Base-by-base conservation (phyloP, 1,284 basidiomycete species). In the Austroboletus novae-zelandiae region DNA sequence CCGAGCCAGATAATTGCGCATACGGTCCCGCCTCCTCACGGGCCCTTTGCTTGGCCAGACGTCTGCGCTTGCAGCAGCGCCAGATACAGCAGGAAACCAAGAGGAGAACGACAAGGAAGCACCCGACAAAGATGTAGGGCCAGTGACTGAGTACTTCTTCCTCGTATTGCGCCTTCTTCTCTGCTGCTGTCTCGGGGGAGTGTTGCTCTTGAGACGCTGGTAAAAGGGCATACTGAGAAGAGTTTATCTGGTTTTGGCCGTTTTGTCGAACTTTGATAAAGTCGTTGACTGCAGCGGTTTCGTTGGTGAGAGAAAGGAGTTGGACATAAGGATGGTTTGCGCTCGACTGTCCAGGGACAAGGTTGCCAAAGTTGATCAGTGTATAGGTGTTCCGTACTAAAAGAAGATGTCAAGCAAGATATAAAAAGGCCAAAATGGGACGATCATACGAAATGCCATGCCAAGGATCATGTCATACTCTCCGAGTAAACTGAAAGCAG, bases 391-490 rank as follows among this genome's bases (percentile, higher is more conserved):
- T 90, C 25, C 87, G 84, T 53, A 90, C 87, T 90, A 27, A 18
- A 36, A 43, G 5, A 9, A 42, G 10, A 42, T 1, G 3, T 34
- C 64, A 20, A 64, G 42, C 36, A n/a, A 18, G 41, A 17, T 4
- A n/a, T 31, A 27, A 25, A 23, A 50, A 34, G 23, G 18, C 39
- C 23, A 2, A 40, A 35, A 37, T 2, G 15, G 45, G 43, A 51
- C 13, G 27, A 57, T 27, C 86, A 58, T 65, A 90, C 88, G 54
- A 71, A 90, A 89, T 51, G 76, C 78, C 88, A 91, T 90, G 57
- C 88, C 88, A 47, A 90, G 74, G 59, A 91, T 88, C 74, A 89
- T 81, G 59, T 91, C 88, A 54, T 88, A 89, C 64, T 86, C 79
- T 49, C 85, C 86, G 15, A 87, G 74, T 27, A 88, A 57, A 71